phyloP scores from a whole-genome alignment of 1,139 yeast genomes.

The Lodderomyces parapsilosis region DNA sequence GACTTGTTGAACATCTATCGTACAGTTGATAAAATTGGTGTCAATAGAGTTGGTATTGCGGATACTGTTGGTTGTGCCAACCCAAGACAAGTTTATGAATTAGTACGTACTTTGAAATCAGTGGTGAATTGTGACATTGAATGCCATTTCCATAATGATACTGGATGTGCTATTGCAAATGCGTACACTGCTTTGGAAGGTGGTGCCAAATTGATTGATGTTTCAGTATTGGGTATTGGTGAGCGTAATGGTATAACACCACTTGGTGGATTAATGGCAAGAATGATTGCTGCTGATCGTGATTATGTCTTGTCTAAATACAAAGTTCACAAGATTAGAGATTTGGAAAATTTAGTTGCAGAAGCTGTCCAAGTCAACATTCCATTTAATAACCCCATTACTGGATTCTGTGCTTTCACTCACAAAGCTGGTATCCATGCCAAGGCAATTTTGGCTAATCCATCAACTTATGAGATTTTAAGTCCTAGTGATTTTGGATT shows the following conservation, averaged over 20 bases:
- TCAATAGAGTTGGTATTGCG: slow-evolving; percentile 98
- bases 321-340: slow-evolving; percentile 94
- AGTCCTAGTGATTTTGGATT: slow-evolving; percentile 95
- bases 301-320: slow-evolving; percentile 94
- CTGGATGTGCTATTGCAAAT: slow-evolving; percentile 98
- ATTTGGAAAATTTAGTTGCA: slow-evolving; percentile 92
- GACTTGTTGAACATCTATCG: slow-evolving; percentile 93
- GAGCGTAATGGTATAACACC: slow-evolving; percentile 99
- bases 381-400: slow-evolving; percentile 97
- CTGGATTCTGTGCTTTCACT: slow-evolving; percentile 99
- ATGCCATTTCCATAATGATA: slow-evolving; percentile 98
- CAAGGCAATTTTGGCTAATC: slow-evolving; percentile 96
- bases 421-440: slow-evolving; percentile 99
- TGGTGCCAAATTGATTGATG: slow-evolving; percentile 94
- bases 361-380: slow-evolving; percentile 96
- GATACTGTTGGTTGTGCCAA: slow-evolving; percentile 99
- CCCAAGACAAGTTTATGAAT: slow-evolving; percentile 97
- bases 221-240: slow-evolving; percentile 95
- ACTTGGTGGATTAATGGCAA: slow-evolving; percentile 96
- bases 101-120: slow-evolving; percentile 87
- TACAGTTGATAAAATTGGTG: slow-evolving; percentile 97
- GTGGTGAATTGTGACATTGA: slow-evolving; percentile 97
- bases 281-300: slow-evolving; percentile 98
- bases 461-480: slow-evolving; percentile 94
- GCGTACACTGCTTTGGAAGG: slow-evolving; percentile 98